Evolutionary conservation across 2,329 filamentous ascomycete genomes (phyloP), one percentile per base, ranked within the genome.

Genomic region (Aspergillus novoparasiticus): DNA sequence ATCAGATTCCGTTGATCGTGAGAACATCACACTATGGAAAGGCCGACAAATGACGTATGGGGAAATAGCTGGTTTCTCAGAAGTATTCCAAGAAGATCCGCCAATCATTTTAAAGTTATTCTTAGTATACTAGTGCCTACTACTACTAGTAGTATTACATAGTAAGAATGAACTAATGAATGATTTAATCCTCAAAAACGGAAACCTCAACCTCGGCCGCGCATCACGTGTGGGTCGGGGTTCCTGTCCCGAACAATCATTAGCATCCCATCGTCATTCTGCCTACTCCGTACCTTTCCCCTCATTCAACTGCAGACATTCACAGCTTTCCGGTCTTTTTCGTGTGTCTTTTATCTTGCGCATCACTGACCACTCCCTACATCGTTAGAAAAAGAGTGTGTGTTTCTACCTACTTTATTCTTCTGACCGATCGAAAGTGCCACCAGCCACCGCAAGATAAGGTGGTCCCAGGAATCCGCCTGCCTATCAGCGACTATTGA

Each of bases 401-500:
- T 3, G 9, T 30, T 16, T 32, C 5, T 8, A 4, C 19, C 4
- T 34, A 4, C 19, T 16, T 11, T 21, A 3, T 55, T 26, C 34
- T n/a, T 36, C 32, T 21, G 6, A 36, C 36, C n/a, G 14, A 43
- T 21, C 32, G 26, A 28, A n/a, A 30, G 55, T 26, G 57, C 45
- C 64, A 54, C 63, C 62, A 64, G 59, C 63, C 62, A 66, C 68
- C 61, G 26, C 23, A 57, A 68, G 70, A 72, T 70, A 72, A 69
- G 68, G 46, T 62, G 70, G 71, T 34, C 43, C 66, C 66, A 68
- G 28, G 64, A 64, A 70, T 65, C 59, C 63, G 41, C 32, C 59
- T 41, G 43, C 59, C 55, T 61, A 61, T 61, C 45, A 53, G 39
- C 50, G 21, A 30, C 23, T 36, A 19, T 45, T 21, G 34, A 19